Base-by-base conservation (phyloP, 768 basidiomycete genomes). In the Saitozyma sp. region DNA sequence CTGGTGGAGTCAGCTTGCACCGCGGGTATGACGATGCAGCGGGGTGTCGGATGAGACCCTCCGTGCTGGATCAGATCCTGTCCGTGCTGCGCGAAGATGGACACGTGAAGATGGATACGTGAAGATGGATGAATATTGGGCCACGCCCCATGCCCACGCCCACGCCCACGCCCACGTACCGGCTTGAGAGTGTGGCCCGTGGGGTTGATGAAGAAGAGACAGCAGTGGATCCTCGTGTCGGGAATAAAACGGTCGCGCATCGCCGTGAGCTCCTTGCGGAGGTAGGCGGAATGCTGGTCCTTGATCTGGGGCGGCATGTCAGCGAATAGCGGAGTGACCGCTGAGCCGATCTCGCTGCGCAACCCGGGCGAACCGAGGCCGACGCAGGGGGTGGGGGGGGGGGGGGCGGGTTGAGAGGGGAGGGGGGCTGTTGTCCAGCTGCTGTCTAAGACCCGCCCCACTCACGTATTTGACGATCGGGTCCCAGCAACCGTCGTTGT, bases 401-500 rank as follows among this genome's bases (percentile, higher is more conserved):
- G n/a, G n/a, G n/a, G n/a, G n/a, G n/a, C n/a, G n/a, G n/a, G n/a
- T n/a, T n/a, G n/a, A n/a, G n/a, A n/a, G n/a, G n/a, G n/a, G n/a
- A n/a, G n/a, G n/a, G n/a, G n/a, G n/a, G n/a, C n/a, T n/a, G n/a
- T n/a, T n/a, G n/a, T n/a, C n/a, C n/a, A n/a, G 1, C 6, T 16
- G 49, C n/a, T n/a, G n/a, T n/a, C n/a, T n/a, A n/a, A n/a, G n/a
- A 45, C 40, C 1, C 4, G 7, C 7, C 16, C 4, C 11, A 72
- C 77, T 37, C 20, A 97, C 97, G 81, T 99, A 96, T 81, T 96
- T 97, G 79, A 98, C 85, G 74, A 99, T 98, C 49, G 95, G 91
- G 76, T 99, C 95, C 95, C 95, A 99, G 84, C 96, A 97, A 80
- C 90, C 90, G 81, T 99, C 95, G 81, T 99, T 99, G 86, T 99